These are phyloP conservation scores for Purpureocillium takamizusanense DNA, from an alignment of 2,329 filamentous ascomycete genomes.

Conservation along the genomic window DNA sequence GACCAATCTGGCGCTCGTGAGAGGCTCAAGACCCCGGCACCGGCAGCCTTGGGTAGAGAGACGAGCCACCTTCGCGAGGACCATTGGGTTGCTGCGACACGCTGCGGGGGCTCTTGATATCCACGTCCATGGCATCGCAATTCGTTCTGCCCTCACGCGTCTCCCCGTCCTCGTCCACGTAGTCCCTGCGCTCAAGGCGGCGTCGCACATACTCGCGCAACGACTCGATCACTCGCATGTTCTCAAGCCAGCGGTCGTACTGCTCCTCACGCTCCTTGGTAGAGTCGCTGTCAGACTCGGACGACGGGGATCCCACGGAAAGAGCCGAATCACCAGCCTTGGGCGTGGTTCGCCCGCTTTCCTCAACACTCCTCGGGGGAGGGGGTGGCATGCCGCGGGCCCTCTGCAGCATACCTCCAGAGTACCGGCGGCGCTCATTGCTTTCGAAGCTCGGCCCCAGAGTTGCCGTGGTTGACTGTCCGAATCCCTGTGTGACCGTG, in stretches of 20 bases:
- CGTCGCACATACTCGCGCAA: conserved; percentile 49
- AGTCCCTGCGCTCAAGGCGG: conserved; percentile 49
- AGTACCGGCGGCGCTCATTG: conserved; percentile 56
- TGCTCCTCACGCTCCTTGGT: conserved; percentile 50
- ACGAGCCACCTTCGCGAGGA: conserved; percentile 20
- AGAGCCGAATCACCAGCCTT: conserved; percentile 32
- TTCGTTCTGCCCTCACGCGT: conserved; percentile 9
- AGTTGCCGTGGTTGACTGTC: conserved; percentile 60
- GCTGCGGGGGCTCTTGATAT: conserved; percentile 21
- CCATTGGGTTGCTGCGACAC: conserved; percentile 13
- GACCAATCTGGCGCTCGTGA: neutral
- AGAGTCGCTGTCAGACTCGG: conserved; percentile 44
- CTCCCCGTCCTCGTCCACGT: conserved; percentile 25
- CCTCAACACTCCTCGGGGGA: conserved; percentile 18
- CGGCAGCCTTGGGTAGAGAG: conserved; percentile 31
- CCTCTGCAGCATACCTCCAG: conserved; percentile 58
- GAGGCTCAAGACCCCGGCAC: conserved; percentile 15
- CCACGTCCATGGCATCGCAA: conserved; percentile 27
- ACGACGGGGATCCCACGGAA: conserved; percentile 43
- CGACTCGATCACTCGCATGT: conserved; percentile 55
- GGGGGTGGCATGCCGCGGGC: conserved; percentile 36
- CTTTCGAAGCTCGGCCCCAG: conserved; percentile 59
- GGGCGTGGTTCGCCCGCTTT: conserved; percentile 32
- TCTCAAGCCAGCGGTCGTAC: conserved; percentile 57
- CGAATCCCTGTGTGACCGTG: conserved; percentile 60